phyloP scores from a whole-genome alignment of 2,329 filamentous ascomycete species.

The Aureobasidium uvarum region DNA sequence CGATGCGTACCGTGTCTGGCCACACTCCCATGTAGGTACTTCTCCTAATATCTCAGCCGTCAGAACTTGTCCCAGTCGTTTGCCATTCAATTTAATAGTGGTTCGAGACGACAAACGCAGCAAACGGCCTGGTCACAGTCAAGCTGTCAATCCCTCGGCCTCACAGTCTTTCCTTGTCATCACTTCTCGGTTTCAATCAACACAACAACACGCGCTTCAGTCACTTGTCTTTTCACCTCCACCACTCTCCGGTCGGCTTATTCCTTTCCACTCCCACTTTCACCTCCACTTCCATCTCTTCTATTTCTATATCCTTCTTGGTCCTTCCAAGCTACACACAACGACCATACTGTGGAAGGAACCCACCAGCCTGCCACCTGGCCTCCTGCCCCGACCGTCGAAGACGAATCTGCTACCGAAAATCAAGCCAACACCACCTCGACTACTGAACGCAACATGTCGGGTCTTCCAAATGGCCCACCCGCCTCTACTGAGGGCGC shows the following conservation, averaged over 20 bases:
- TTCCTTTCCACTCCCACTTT: not conserved
- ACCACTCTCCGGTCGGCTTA: not conserved
- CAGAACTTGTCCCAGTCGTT: not conserved
- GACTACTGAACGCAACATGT: not conserved
- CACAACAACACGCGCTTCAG: not conserved
- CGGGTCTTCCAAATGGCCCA: not conserved
- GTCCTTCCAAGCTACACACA: not conserved
- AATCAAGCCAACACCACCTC: not conserved
- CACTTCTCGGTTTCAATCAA: not conserved
- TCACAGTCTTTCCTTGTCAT: not conserved
- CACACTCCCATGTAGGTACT: not conserved
- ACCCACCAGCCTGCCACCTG: not conserved
- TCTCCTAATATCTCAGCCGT: not conserved
- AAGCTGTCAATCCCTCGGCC: not conserved
- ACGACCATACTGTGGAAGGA: not conserved
- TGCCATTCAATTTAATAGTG: not conserved
- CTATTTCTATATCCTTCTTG: not conserved
- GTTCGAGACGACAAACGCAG: not conserved
- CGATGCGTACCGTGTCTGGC: not conserved
- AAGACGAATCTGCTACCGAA: not conserved
- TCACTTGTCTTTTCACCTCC: not conserved
- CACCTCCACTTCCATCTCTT: not conserved
- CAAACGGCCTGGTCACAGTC: conserved; percentile 5
- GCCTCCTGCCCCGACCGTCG: conserved; percentile 11
- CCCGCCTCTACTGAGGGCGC: not conserved